A percentile compares a stretch with the other conserved stretches of the same genome.
phyloP scores from a whole-genome alignment of 441 rosid genomes.

The Francoa sonchifolia region DNA sequence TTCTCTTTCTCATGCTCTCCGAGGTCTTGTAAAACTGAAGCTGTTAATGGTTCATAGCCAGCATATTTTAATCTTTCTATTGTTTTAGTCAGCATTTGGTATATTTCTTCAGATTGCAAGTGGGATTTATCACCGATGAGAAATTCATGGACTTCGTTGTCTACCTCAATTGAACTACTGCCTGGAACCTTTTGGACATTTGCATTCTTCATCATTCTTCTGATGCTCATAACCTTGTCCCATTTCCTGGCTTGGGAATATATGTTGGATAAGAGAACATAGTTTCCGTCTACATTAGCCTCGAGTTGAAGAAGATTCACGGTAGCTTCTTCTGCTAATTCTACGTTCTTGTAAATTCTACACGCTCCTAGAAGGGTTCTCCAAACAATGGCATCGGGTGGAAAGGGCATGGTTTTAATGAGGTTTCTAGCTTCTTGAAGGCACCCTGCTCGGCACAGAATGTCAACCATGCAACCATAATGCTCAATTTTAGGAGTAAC shows the following conservation, averaged over 20 bases:
- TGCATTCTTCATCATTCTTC: slow-evolving; percentile 29
- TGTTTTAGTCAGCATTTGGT: slow-evolving; percentile 32
- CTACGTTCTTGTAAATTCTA: slow-evolving; percentile 29
- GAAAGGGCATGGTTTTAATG: slow-evolving; percentile 19
- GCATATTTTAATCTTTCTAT: slow-evolving; percentile 17
- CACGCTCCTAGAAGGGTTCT: slow-evolving; percentile 40
- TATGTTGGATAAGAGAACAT: slow-evolving; percentile 26
- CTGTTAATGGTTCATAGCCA: slow-evolving; percentile 24
- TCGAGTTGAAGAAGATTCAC: slow-evolving; percentile 18
- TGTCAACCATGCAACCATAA: slow-evolving; percentile 42
- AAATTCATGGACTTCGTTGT: slow-evolving; percentile 33
- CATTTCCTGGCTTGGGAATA: slow-evolving; percentile 34
- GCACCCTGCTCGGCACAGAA: slow-evolving; percentile 34
- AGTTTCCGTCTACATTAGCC: slow-evolving; percentile 26
- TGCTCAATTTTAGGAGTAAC: slow-evolving; percentile 37
- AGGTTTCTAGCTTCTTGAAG: slow-evolving; percentile 28
- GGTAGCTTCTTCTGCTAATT: slow-evolving; percentile 25
- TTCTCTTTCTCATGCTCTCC: slow-evolving; percentile 24
- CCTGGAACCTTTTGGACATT: slow-evolving; percentile 41
- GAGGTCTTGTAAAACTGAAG: slow-evolving; percentile 23
- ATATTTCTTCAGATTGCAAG: slow-evolving; percentile 28
- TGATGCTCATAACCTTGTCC: slow-evolving; percentile 27
- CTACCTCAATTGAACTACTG: slow-evolving; percentile 34
- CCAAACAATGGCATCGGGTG: slow-evolving; percentile 34
- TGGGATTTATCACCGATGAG: slow-evolving; percentile 29